Base-by-base conservation (phyloP, 2,329 filamentous ascomycete genomes). In the Capronia coronata region DNA sequence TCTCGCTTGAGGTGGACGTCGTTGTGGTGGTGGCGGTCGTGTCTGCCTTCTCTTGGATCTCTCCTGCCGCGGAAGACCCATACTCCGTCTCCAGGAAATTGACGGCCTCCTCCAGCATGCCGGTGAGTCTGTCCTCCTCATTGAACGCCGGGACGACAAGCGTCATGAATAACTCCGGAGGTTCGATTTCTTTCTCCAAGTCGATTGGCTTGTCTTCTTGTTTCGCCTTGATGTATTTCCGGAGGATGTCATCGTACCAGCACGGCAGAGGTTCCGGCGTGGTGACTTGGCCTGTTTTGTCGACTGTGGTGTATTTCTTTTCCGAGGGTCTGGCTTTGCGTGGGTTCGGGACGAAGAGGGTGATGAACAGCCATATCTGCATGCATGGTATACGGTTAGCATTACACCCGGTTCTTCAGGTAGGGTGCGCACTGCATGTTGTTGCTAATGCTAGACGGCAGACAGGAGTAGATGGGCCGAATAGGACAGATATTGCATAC, bases 111-210 rank as follows among this genome's bases (percentile, higher is more conserved):
- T 94, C 83, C 10, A 98, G 75, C 71, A 95, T 95, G 9, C 83
- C 84, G 10, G 81, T 76, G 40, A 98, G 76, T 23, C 93, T 82
- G 51, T 86, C 77, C 65, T 91, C 84, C 64, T 98, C 93, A 60
- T 98, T 98, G 76, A 89, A 98, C 8, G 93, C 93, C 0, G 93
- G 93, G 37, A 98, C 84, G 0, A 98, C 88, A 6, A 97, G 82
- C 46, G 86, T 93, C 74, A 98, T 82, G 65, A 85, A 86, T n/a
- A 96, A 70, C 55, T 90, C 82, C 11, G 89, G 79, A 1, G 83
- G 76, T 56, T 89, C 84, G 47, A 94, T 84, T 38, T 69, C 70
- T 16, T 67, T 64, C 55, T 69, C 63, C 55, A 69, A 14, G 10
- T 61, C 61, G 61, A 52, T 38, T 55, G 58, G 64, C 58, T 56